phyloP scores from a whole-genome alignment of 164 flowering plant species.

The Dillenia suffruticosa region DNA sequence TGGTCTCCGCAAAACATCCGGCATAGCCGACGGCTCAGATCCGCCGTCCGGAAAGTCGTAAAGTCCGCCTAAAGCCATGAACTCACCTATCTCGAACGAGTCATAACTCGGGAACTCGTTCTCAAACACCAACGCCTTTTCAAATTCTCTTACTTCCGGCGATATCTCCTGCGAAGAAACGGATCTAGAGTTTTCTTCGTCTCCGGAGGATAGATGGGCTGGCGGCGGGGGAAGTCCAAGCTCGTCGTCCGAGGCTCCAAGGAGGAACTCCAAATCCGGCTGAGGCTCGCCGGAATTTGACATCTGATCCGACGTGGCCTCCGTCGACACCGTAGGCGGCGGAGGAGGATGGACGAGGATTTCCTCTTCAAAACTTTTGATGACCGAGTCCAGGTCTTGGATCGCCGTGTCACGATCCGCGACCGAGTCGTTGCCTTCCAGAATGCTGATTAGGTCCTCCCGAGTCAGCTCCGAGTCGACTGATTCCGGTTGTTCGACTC shows the following conservation, averaged over 20 bases:
- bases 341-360: conserved; percentile 13
- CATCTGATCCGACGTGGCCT: not conserved
- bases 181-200: conserved; percentile 1
- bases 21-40: conserved; percentile 5
- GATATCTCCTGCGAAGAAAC: conserved; percentile 5
- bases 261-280: conserved; percentile 40
- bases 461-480: conserved; percentile 17
- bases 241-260: conserved; percentile 56
- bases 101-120: conserved; percentile 23
- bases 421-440: no score
- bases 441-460: conserved; percentile 4
- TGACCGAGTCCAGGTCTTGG: conserved; percentile 35
- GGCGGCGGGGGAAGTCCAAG: conserved; percentile 45
- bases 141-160: conserved; percentile 8
- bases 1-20: conserved; percentile 19
- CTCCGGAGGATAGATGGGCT: conserved; percentile 3
- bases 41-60: conserved; percentile 26
- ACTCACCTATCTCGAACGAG: conserved; percentile 22
- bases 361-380: conserved; percentile 47
- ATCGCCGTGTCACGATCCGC: conserved; percentile 14
- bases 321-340: not conserved
- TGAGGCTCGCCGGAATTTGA: conserved; percentile 25
- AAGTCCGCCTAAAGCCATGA: conserved; percentile 27
- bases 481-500: conserved; percentile 18
- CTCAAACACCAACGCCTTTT: conserved; percentile 18